Percentiles rank a stretch among this genome's conserved stretches.
These are phyloP conservation scores for Auricularia auricula-judae DNA, from an alignment of 768 basidiomycete species.

Conservation along the genomic window DNA sequence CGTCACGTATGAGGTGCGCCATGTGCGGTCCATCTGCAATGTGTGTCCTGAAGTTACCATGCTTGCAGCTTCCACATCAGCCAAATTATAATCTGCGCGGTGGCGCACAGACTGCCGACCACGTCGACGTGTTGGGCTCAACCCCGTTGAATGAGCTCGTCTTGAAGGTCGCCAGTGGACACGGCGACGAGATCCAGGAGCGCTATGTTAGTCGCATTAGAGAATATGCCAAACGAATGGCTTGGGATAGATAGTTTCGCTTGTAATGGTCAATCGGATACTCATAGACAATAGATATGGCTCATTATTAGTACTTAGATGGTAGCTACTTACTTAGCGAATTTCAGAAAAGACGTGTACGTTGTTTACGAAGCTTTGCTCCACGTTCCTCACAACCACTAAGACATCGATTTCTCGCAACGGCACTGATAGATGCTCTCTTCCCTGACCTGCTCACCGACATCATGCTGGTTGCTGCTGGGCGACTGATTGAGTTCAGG, in stretches of 20 bases:
- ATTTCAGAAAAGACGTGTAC: no score
- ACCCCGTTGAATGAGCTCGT: slow-evolving; percentile 82
- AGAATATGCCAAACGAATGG: slow-evolving; percentile 60
- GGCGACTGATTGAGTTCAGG: no score
- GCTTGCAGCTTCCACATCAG: slow-evolving; percentile 58
- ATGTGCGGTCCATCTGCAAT: neutral
- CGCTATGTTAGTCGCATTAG: slow-evolving; percentile 65
- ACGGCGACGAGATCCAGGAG: slow-evolving; percentile 59
- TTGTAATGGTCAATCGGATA: no score
- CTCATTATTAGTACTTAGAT: no score
- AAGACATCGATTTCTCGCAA: no score
- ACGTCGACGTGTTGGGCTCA: slow-evolving; percentile 69
- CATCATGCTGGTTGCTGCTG: no score
- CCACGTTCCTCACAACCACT: no score
- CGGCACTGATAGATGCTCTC: no score
- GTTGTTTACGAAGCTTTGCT: no score
- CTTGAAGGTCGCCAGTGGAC: slow-evolving; percentile 79
- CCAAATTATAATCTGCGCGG: slow-evolving; percentile 72
- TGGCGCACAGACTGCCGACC: slow-evolving; percentile 85
- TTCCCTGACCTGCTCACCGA: no score
- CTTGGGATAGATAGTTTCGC: slow-evolving; percentile 45
- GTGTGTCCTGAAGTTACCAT: neutral
- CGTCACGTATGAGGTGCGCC: slow-evolving; percentile 73
- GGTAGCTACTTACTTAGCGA: no score
- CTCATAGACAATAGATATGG: no score